Percentiles rank a stretch among this genome's conserved stretches.
Conservation (phyloP, 805 yeast genomes). For the Zygoascus flipseniorum region DNA sequence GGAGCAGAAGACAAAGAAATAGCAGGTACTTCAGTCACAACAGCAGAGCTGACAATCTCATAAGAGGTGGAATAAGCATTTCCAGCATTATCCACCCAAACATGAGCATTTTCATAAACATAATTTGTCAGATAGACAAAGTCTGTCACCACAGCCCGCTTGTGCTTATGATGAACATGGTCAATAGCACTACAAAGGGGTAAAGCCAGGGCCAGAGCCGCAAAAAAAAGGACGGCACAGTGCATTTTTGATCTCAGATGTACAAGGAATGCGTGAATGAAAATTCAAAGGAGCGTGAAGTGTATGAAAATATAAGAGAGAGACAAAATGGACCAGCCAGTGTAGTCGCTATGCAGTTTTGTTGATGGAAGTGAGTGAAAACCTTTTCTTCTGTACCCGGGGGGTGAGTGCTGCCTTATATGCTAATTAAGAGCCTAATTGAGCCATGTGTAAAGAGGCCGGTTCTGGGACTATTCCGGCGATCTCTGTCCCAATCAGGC, state of each 20-base stretch:
- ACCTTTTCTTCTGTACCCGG: background rate
- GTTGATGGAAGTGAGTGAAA: background rate
- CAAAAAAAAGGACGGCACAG: background rate
- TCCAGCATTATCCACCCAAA: conserved; percentile 21
- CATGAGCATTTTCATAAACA: conserved; percentile 18
- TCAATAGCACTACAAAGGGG: conserved; percentile 1
- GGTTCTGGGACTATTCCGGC: background rate
- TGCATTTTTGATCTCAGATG: background rate
- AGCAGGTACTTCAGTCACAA: conserved; percentile 1
- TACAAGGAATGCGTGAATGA: background rate
- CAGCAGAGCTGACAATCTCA: conserved; percentile 8
- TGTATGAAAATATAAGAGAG: background rate
- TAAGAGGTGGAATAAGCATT: conserved; percentile 16
- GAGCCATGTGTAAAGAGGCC: background rate
- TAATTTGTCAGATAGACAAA: conserved; percentile 15
- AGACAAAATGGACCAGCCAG: background rate
- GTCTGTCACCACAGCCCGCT: conserved; percentile 15
- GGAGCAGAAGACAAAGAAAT: conserved; percentile 3
- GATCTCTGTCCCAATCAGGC: background rate
- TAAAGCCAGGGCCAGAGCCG: background rate
- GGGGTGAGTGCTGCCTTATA: background rate
- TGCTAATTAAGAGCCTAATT: background rate
- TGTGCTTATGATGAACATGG: conserved; percentile 9
- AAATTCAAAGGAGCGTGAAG: background rate
- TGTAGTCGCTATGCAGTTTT: background rate